Percentiles rank a stretch among this genome's conserved stretches.
Conservation (phyloP, 2,329 filamentous ascomycete species). For the Ophiostoma novo-ulmi region DNA sequence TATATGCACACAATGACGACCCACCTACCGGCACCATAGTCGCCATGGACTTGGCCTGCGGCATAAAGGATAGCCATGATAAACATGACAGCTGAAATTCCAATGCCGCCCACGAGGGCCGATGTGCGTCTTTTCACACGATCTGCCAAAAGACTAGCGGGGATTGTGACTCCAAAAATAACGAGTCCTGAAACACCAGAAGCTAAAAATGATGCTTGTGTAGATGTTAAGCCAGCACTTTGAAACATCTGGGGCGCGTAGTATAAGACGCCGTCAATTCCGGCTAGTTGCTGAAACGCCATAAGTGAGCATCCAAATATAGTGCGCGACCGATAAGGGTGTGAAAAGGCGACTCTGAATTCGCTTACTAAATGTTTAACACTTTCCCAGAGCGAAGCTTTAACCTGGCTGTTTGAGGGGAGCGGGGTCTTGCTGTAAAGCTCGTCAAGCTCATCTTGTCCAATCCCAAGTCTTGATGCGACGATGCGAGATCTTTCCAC, state of each 20-base stretch:
- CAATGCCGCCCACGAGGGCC: not conserved
- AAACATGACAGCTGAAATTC: not conserved
- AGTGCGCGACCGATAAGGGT: not conserved
- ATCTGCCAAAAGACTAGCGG: not conserved
- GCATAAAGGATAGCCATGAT: not conserved
- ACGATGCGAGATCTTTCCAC: not conserved
- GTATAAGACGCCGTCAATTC: conserved; percentile 12
- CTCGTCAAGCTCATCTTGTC: conserved; percentile 10
- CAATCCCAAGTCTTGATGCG: not conserved
- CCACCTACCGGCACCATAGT: not conserved
- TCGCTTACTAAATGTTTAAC: not conserved
- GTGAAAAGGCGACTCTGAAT: not conserved
- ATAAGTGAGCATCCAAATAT: conserved; percentile 11
- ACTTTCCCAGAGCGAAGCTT: not conserved
- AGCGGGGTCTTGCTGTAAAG: not conserved
- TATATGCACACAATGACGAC: conserved; percentile 16
- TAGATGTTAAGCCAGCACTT: conserved; percentile 5
- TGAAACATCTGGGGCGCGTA: conserved; percentile 14
- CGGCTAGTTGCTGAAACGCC: conserved; percentile 14
- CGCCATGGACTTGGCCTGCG: not conserved
- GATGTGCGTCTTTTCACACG: conserved; percentile 6
- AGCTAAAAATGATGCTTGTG: conserved; percentile 1
- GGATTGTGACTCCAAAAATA: conserved; percentile 6
- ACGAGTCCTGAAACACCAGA: conserved; percentile 9
- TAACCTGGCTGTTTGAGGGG: not conserved